These are phyloP conservation scores for Paspalum vaginatum DNA, from an alignment of 176 grass and related monocot genomes.

Conservation along the genomic window DNA sequence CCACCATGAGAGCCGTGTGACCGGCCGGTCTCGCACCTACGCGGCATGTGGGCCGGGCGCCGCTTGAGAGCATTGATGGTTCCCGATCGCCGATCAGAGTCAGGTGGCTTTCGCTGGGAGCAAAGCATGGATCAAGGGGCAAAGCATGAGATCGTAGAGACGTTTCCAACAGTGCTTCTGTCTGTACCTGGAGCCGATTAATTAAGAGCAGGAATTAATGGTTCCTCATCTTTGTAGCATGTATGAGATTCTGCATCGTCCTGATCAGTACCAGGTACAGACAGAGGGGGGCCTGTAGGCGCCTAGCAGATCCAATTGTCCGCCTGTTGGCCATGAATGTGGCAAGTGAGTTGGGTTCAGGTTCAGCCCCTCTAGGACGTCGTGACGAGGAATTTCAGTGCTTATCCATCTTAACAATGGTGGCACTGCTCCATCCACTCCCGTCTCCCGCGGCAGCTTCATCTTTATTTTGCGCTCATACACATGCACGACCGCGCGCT, in stretches of 20 bases:
- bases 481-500: too few relatives aligned
- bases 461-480: too few relatives aligned
- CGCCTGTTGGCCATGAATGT: conserved; percentile 22
- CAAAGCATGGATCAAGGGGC: conserved; percentile 12
- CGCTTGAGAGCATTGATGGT: conserved; percentile 22
- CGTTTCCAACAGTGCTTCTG: not conserved
- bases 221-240: too few relatives aligned
- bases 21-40: conserved; percentile 40
- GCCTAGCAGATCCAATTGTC: conserved; percentile 6
- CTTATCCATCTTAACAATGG: conserved; percentile 8
- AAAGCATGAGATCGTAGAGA: not conserved
- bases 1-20: conserved; percentile 9
- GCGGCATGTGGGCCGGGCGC: conserved; percentile 22
- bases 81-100: not conserved
- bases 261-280: not conserved
- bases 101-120: conserved; percentile 28
- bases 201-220: not conserved
- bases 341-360: not conserved
- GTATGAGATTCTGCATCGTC: too few relatives aligned
- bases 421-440: too few relatives aligned
- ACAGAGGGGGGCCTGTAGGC: not conserved
- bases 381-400: not conserved
- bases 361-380: conserved; percentile 8
- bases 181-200: not conserved
- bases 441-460: too few relatives aligned